Conservation (phyloP, 2,329 filamentous ascomycete species). For the Aschersonia sp. region DNA sequence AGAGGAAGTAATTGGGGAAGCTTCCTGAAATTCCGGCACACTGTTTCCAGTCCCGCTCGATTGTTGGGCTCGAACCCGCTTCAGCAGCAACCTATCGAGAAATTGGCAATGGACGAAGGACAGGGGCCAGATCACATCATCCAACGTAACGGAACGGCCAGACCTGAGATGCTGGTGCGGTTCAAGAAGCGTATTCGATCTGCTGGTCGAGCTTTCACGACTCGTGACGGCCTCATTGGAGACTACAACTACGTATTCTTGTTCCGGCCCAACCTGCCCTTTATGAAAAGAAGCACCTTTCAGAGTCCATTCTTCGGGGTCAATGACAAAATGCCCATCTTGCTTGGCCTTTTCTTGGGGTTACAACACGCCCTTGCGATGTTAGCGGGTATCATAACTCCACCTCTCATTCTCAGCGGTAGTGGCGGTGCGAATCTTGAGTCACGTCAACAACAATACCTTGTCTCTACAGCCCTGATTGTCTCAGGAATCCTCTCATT, state of each 20-base stretch:
- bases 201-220: conserved; percentile 28
- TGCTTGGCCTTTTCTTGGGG: conserved; percentile 60
- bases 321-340: conserved; percentile 60
- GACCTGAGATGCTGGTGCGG: conserved; percentile 15
- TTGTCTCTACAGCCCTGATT: conserved; percentile 66
- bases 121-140: conserved; percentile 35
- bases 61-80: neutral
- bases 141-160: conserved; percentile 20
- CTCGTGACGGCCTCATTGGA: conserved; percentile 62
- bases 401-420: conserved; percentile 57
- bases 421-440: conserved; percentile 48
- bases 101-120: conserved; percentile 37
- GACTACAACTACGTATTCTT: conserved; percentile 84
- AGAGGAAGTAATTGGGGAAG: too few species aligned
- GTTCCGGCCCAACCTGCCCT: conserved; percentile 70
- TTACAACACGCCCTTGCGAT: conserved; percentile 71
- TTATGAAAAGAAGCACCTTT: conserved; percentile 46
- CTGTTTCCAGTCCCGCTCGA: neutral
- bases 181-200: conserved; percentile 7
- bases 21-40: too few species aligned
- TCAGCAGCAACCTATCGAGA: neutral
- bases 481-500: conserved; percentile 62
- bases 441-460: conserved; percentile 51
- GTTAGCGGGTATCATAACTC: conserved; percentile 62
- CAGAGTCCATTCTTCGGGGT: conserved; percentile 69